These are phyloP conservation scores for Salvia rosmarinus DNA, from an alignment of 257 asterid genomes.

Conservation along the genomic window DNA sequence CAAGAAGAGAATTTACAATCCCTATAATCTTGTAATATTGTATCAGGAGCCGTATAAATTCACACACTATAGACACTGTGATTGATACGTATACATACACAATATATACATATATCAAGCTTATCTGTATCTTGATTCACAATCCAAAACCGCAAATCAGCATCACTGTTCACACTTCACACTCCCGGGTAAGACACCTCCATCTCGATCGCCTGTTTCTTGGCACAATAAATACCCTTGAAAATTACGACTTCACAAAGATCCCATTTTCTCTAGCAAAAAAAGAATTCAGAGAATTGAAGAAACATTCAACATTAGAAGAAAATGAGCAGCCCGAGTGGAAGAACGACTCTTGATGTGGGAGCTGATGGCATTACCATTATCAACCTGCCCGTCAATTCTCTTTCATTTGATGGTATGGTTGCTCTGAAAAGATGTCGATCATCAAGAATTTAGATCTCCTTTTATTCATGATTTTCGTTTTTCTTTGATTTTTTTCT, in stretches of 20 bases:
- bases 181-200: conserved; percentile 41
- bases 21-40: too few relatives aligned
- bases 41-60: too few relatives aligned
- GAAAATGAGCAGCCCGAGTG: conserved; percentile 55
- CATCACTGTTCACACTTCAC: conserved; percentile 34
- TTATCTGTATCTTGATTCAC: conserved; percentile 30
- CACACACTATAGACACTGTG: too few relatives aligned
- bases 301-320: not conserved
- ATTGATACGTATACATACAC: too few relatives aligned
- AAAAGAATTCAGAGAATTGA: not conserved
- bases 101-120: not conserved
- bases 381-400: conserved; percentile 95
- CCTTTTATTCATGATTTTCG: not conserved
- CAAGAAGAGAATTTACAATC: too few relatives aligned
- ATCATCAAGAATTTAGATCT: conserved; percentile 14
- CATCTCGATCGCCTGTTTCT: conserved; percentile 29
- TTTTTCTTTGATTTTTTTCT: conserved; percentile 15
- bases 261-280: not conserved
- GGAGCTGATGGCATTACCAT: conserved; percentile 97
- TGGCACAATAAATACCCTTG: conserved; percentile 24
- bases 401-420: conserved; percentile 92
- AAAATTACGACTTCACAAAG: too few relatives aligned
- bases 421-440: not conserved
- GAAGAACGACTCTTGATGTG: conserved; percentile 78
- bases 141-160: conserved; percentile 38